Percentiles rank a stretch among this genome's conserved stretches.
phyloP scores from a whole-genome alignment of 208 protist species.

The Acanthamoeba sp. region DNA sequence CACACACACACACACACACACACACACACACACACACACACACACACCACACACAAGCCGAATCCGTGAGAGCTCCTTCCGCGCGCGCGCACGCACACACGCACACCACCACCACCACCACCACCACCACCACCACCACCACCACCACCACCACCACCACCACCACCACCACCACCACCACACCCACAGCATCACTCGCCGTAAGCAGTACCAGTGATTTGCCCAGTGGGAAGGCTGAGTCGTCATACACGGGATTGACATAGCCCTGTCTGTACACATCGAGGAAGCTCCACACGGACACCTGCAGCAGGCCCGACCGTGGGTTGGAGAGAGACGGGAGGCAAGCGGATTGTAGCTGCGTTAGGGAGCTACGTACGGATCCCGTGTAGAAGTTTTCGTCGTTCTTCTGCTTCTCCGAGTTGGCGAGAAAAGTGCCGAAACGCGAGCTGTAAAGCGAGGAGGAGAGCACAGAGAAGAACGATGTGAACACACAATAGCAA shows the following conservation, averaged over 20 bases:
- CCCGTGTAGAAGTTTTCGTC: slow-evolving; percentile 15
- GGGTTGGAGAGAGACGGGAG: too few species aligned
- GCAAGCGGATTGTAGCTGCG: neutral
- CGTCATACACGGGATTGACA: neutral
- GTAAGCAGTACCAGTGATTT: slow-evolving; percentile 1
- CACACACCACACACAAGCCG: too few species aligned
- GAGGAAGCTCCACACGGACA: slow-evolving; percentile 28
- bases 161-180: too few species aligned
- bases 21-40: too few species aligned
- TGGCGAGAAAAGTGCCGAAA: neutral
- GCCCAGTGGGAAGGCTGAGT: neutral
- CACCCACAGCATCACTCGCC: too few species aligned
- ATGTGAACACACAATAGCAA: neutral
- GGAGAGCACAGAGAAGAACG: neutral
- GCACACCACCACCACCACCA: too few species aligned
- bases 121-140: too few species aligned
- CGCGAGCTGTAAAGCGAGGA: neutral
- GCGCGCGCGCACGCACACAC: too few species aligned
- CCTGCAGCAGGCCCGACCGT: neutral
- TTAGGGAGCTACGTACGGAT: neutral
- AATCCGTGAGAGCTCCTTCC: too few species aligned
- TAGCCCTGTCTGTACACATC: neutral
- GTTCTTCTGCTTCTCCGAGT: slow-evolving; percentile 12
- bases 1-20: too few species aligned
- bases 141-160: too few species aligned